Conservation (phyloP, 495 filamentous ascomycete genomes). For the Sphaerosporella brunnea region DNA sequence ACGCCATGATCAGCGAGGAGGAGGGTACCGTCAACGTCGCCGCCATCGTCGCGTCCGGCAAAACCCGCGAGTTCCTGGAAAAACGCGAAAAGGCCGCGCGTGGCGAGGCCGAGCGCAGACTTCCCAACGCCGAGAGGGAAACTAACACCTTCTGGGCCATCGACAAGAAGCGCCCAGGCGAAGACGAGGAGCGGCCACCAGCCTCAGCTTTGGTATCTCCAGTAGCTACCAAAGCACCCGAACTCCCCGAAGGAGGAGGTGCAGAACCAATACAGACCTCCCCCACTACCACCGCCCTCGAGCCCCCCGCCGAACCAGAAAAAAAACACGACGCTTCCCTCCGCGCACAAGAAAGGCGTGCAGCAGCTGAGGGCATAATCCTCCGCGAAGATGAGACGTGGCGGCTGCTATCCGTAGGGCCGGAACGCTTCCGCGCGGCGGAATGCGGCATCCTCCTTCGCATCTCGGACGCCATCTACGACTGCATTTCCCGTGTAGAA, state of each 20-base stretch:
- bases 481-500: conserved; percentile 56
- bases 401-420: conserved; percentile 67
- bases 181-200: conserved; percentile 23
- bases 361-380: conserved; percentile 27
- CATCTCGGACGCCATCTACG: conserved; percentile 67
- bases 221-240: conserved; percentile 12
- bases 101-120: conserved; percentile 38
- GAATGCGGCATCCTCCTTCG: conserved; percentile 54
- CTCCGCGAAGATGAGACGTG: conserved; percentile 33
- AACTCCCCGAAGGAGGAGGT: no score
- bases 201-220: conserved; percentile 11
- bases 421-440: conserved; percentile 72
- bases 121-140: conserved; percentile 69
- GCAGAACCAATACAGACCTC: no score
- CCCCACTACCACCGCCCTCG: neutral
- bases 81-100: conserved; percentile 82
- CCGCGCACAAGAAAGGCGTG: conserved; percentile 27
- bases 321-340: conserved; percentile 13
- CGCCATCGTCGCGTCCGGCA: conserved; percentile 76
- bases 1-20: conserved; percentile 37
- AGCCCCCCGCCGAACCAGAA: conserved; percentile 1
- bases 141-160: conserved; percentile 68
- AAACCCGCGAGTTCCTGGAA: conserved; percentile 79
- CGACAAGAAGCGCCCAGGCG: conserved; percentile 37
- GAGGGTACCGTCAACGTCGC: conserved; percentile 90